Evolutionary conservation across 2,329 filamentous ascomycete species (phyloP), one percentile per base, ranked within the genome.

Genomic region (Aureobasidium sp.): DNA sequence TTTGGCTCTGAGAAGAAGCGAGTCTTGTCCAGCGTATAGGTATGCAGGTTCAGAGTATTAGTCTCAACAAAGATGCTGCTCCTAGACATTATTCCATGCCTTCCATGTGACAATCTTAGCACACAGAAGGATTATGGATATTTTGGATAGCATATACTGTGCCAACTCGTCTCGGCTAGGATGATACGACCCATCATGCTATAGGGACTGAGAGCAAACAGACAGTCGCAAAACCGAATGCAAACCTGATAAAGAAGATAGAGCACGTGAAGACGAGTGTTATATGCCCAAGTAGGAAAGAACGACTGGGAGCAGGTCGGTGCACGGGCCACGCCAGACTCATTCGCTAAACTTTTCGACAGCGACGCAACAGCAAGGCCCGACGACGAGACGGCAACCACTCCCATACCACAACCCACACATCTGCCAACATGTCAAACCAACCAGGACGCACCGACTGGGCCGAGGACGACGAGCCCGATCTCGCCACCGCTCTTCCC

Each of bases 391-490:
- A 41, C 8, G 20, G 26, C 34, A 20, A 51, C 36, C n/a, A 32
- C 27, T 12, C 6, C 3, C n/a, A 15, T 32, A 60, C 29, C 57
- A 60, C 44, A 29, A 32, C 36, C 34, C 57, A 60, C 57, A 51
- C 36, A 41, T 20, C 46, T 36, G 34, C 26, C 44, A 59, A 24
- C 53, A 63, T 63, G 62, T 63, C 62, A 59, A 72, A 72, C 61
- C 66, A 70, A 36, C 68, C 69, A 27, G 66, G 68, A 34, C 81
- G 83, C 72, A 83, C 82, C 73, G 92, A 97, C 83, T 97, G 93
- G 93, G 93, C 94, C 75, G 94, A 97, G 80, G 90, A 94, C 75
- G 85, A 87, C 69, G 92, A 96, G 75, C 66, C 70, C 43, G 90
- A 93, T 73, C 88, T 91, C 78, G 89, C 94, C 78, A 85, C 89